Conservation (phyloP, 2,329 filamentous ascomycete species). For the Aaosphaeria pasadenensis region DNA sequence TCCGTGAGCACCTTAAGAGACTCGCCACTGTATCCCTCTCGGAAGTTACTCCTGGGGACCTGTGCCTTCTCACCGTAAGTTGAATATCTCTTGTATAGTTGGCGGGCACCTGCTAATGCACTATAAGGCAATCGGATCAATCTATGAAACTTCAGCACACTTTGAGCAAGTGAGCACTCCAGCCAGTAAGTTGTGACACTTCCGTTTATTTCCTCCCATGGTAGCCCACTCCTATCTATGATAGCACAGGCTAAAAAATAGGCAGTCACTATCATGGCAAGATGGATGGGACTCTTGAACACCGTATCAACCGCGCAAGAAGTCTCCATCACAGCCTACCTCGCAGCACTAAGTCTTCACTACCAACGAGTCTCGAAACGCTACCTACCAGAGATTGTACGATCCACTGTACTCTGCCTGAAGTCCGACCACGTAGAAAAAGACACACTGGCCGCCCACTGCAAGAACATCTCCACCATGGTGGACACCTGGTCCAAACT, state of each 20-base stretch:
- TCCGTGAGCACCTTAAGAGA: constrained; percentile 66
- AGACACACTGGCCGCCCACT: constrained; percentile 57
- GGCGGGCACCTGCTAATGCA: too few relatives aligned
- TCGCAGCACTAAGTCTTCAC: constrained; percentile 74
- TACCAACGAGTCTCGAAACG: constrained; percentile 83
- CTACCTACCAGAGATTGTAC: constrained; percentile 84
- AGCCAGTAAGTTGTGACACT: constrained; percentile 39
- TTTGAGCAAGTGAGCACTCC: constrained; percentile 95
- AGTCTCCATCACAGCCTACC: constrained; percentile 70
- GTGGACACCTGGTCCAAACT: constrained; percentile 72
- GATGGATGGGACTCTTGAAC: constrained; percentile 73
- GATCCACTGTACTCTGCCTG: constrained; percentile 75
- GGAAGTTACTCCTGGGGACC: constrained; percentile 62
- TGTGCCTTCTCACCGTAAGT: constrained; percentile 70
- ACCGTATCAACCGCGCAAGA: constrained; percentile 64
- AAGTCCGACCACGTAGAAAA: constrained; percentile 36
- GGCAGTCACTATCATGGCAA: constrained; percentile 52
- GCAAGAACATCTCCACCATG: constrained; percentile 64
- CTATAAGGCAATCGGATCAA: constrained; percentile 60
- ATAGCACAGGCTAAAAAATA: too few relatives aligned
- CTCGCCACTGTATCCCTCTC: too few relatives aligned
- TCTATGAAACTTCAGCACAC: constrained; percentile 94
- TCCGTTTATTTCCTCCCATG: too few relatives aligned
- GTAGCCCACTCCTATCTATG: too few relatives aligned
- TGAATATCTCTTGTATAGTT: too few relatives aligned